Conservation (phyloP, 352 stramenopile species). For the Pythium volutum region DNA sequence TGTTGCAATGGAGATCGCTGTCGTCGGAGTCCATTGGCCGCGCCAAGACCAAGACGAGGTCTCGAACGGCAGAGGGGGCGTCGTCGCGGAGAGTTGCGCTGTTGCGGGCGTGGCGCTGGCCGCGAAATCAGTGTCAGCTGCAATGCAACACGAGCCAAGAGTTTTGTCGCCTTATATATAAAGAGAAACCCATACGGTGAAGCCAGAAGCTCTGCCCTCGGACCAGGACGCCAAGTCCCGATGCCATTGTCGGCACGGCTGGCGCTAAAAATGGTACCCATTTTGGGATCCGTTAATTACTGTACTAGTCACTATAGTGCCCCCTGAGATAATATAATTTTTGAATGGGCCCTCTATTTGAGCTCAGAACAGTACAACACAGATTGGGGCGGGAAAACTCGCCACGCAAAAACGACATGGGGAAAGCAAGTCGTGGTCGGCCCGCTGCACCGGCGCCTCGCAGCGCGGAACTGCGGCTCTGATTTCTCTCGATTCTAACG, state of each 20-base stretch:
- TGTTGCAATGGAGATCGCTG: neutral
- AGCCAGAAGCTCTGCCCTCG: neutral
- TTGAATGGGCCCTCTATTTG: neutral
- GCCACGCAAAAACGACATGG: neutral
- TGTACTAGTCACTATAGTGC: neutral
- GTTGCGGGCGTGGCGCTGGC: neutral
- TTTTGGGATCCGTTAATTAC: neutral
- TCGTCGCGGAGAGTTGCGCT: neutral
- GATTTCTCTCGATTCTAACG: neutral
- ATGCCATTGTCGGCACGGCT: neutral
- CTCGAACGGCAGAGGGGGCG: neutral
- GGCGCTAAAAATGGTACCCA: neutral
- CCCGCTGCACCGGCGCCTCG: neutral
- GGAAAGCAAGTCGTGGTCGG: neutral
- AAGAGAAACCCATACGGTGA: neutral
- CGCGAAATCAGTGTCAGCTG: neutral
- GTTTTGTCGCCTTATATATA: no score
- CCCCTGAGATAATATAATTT: neutral
- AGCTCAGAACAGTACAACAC: neutral
- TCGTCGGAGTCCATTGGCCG: neutral
- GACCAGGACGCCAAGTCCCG: neutral
- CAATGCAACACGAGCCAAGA: no score
- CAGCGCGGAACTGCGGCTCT: no score
- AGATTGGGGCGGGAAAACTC: neutral
- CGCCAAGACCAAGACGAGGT: no score